Conservation (phyloP, 805 yeast species). For the Zygosaccharomyces kombuchaensis region DNA sequence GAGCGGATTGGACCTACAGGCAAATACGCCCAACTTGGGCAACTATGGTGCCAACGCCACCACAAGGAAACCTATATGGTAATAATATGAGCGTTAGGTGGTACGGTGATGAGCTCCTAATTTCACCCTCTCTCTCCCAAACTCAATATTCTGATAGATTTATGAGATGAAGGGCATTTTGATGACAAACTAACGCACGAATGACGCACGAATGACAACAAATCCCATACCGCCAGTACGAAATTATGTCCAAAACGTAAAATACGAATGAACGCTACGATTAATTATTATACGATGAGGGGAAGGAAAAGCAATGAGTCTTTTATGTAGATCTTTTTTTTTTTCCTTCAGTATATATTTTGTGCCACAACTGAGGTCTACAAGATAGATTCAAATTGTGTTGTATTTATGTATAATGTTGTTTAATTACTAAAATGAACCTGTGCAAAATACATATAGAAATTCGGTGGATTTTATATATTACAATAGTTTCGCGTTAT, state of each 20-base stretch:
- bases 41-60: constrained; percentile 8
- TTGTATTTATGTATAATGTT: constrained; percentile 1
- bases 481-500: no score
- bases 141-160: constrained; percentile 11
- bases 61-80: constrained; percentile 14
- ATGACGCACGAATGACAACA: constrained; percentile 14
- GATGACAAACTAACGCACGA: constrained; percentile 12
- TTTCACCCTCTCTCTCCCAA: background rate
- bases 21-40: constrained; percentile 11
- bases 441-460: background rate
- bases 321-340: background rate
- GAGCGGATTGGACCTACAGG: constrained; percentile 32
- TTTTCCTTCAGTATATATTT: background rate
- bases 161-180: constrained; percentile 11
- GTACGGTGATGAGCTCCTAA: background rate
- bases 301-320: background rate
- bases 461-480: no score
- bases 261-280: constrained; percentile 4
- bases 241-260: constrained; percentile 2
- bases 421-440: background rate
- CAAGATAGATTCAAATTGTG: background rate
- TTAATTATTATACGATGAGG: constrained; percentile 3
- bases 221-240: constrained; percentile 9
- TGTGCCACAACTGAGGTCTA: background rate
- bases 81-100: background rate